Evolutionary conservation across 2,329 filamentous ascomycete species (phyloP).

Genomic region (Lasiodiplodia gonubiensis): DNA sequence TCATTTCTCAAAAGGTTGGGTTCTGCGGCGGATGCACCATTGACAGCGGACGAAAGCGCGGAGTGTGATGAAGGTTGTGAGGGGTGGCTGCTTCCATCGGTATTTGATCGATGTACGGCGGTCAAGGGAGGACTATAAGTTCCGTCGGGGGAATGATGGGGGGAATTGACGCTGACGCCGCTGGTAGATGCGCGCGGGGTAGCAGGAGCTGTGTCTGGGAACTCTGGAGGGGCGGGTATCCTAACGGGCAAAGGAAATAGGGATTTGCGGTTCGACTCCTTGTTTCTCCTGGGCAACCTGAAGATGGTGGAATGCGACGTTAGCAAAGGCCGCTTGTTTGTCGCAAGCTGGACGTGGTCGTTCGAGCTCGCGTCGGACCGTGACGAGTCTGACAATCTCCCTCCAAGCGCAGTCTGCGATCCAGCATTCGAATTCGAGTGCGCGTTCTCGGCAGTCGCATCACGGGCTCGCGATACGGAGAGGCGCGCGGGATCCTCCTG

Average conservation of each 20-base stretch:
- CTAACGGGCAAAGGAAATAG: constrained; percentile 90
- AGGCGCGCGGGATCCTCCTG: constrained; percentile 56
- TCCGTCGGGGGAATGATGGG: constrained; percentile 39
- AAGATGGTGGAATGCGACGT: constrained; percentile 76
- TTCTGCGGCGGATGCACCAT: constrained; percentile 45
- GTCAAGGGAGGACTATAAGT: constrained; percentile 50
- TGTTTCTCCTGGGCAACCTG: constrained; percentile 75
- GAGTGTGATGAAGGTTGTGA: constrained; percentile 58
- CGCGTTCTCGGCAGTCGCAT: constrained; percentile 62
- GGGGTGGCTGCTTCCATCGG: constrained; percentile 40
- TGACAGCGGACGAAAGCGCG: constrained; percentile 48
- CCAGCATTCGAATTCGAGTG: constrained; percentile 57
- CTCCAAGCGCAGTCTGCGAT: constrained; percentile 14
- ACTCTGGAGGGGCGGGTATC: constrained; percentile 56
- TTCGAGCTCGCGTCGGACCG: constrained; percentile 83
- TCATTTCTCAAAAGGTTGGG: constrained; percentile 61
- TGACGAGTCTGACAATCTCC: constrained; percentile 77
- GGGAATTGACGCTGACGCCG: constrained; percentile 44
- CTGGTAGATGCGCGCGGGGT: constrained; percentile 52
- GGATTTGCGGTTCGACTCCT: constrained; percentile 69
- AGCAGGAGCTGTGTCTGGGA: constrained; percentile 52
- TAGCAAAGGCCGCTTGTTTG: constrained; percentile 47
- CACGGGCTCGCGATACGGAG: constrained; percentile 62
- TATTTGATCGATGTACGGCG: constrained; percentile 38
- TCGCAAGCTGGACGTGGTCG: constrained; percentile 46